Conservation (phyloP, 306 rosid species). For the Hippophae gyantsensis region DNA sequence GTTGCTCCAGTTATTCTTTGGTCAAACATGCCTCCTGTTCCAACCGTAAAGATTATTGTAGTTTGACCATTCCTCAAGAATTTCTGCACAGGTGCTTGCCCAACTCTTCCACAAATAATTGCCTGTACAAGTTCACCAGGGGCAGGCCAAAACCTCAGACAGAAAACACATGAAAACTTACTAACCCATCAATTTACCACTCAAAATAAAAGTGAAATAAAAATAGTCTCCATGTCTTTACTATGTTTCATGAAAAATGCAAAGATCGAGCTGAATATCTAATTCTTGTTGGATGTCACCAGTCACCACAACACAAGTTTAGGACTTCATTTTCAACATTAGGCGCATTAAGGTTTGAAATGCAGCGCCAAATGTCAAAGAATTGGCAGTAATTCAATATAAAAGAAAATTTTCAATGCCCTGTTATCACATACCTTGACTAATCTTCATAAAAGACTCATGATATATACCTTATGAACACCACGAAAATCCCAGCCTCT, state of each 20-base stretch:
- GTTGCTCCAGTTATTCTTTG: slow-evolving; percentile 51
- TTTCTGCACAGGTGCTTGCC: slow-evolving; percentile 91
- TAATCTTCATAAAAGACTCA: background rate
- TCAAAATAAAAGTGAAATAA: background rate
- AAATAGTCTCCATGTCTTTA: too few species aligned
- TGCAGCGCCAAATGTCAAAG: too few species aligned
- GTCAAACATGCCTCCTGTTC: slow-evolving; percentile 94
- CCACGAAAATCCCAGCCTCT: slow-evolving; percentile 92
- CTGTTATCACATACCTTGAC: background rate
- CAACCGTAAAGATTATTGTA: slow-evolving; percentile 82
- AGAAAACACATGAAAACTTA: background rate
- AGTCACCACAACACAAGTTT: too few species aligned
- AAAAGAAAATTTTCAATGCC: background rate
- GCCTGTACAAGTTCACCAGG: slow-evolving; percentile 39
- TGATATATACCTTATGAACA: slow-evolving; percentile 73
- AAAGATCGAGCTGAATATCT: too few species aligned
- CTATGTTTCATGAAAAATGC: too few species aligned
- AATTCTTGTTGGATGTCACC: too few species aligned
- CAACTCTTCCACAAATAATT: slow-evolving; percentile 90
- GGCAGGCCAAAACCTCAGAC: background rate
- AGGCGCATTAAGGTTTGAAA: too few species aligned
- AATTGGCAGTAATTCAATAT: too few species aligned
- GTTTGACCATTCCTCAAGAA: slow-evolving; percentile 76
- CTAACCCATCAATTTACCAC: background rate
- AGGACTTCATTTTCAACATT: too few species aligned